Evolutionary conservation across 768 basidiomycete genomes (phyloP).

Genomic region (Gelatoporia subvermispora): DNA sequence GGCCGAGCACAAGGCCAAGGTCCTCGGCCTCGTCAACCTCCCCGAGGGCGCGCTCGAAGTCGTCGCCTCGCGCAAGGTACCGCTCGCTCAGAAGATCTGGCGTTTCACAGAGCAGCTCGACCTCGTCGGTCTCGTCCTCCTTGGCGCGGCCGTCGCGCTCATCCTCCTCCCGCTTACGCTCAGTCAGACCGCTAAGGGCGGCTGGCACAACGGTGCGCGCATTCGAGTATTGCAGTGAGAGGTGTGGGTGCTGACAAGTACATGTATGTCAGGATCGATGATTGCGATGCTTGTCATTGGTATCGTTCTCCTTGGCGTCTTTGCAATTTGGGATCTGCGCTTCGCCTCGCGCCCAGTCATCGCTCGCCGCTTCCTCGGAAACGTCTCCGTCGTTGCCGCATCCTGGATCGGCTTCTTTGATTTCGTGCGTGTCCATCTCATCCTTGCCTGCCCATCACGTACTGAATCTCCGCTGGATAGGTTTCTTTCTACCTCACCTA

Average conservation of each 20-base stretch:
- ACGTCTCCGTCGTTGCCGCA: conserved; percentile 28
- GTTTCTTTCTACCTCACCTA: conserved; percentile 64
- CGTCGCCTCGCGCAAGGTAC: not conserved
- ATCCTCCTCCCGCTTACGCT: conserved; percentile 29
- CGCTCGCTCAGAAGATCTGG: conserved; percentile 37
- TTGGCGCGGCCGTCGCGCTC: conserved; percentile 26
- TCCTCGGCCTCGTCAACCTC: conserved; percentile 30
- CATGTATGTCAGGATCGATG: conserved; percentile 22
- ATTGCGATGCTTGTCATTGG: conserved; percentile 30
- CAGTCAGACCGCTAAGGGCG: conserved; percentile 16
- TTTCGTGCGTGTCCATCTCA: conserved; percentile 9
- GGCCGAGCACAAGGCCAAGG: conserved; percentile 22
- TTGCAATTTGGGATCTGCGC: conserved; percentile 27
- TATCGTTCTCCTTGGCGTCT: conserved; percentile 21
- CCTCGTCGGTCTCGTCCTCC: conserved; percentile 23
- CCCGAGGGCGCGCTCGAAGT: conserved; percentile 48
- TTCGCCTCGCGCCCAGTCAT: conserved; percentile 31
- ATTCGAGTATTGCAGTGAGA: conserved; percentile 6
- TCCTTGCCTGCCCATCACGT: conserved; percentile 3
- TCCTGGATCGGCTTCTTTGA: conserved; percentile 24
- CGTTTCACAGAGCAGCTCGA: conserved; percentile 24
- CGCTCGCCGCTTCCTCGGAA: conserved; percentile 28
- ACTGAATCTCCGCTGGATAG: conserved; percentile 29
- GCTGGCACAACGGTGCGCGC: conserved; percentile 26
- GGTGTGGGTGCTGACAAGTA: not conserved